Evolutionary conservation across 352 stramenopile genomes (phyloP), one percentile per base, ranked within the genome.

Genomic region (Pythium vanterpoolii): DNA sequence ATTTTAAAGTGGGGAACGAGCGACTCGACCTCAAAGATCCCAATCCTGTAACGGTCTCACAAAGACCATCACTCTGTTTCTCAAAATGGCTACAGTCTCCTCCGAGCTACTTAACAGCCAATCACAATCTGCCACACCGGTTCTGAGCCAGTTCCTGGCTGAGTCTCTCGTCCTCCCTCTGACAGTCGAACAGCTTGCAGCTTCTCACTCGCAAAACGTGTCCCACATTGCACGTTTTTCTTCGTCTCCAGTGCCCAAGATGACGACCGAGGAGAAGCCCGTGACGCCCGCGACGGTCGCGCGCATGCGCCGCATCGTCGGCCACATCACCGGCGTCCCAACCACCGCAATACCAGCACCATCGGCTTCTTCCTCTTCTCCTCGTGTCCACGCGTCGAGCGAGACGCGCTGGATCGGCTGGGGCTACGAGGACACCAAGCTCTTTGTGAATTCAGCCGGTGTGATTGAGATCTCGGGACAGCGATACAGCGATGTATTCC

Each of bases 381-480:
- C 51, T 26, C 14, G 21, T 9, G 23, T 40, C 34, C 27, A 52
- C 53, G 54, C 47, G 69, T 42, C 39, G 39, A 55, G 72, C 28
- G 57, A 66, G 53, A 86, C 75, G 18, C 78, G 79, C 53, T 90
- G 81, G 81, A 86, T 89, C 55, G 81, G 81, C 44, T 90, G 81
- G 81, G 81, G 81, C 23, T 90, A 76, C 68, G 64, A 67, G 18
- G 81, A 90, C 71, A 90, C 81, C 43, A 76, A 78, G 46, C 71
- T 90, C 28, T 87, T 86, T 48, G 50, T 90, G 6, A 90, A 90
- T 57, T 52, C 54, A 5, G 34, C 77, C 23, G 70, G 74, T 43
- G 62, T 77, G 11, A 76, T 90, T 39, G 81, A 89, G 54, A 77
- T 91, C 56, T 74, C 71, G 0, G 82, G 82, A 31, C 59, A 61